phyloP scores from a whole-genome alignment of 805 yeast genomes.

The Tetrapisispora iriomotensis region DNA sequence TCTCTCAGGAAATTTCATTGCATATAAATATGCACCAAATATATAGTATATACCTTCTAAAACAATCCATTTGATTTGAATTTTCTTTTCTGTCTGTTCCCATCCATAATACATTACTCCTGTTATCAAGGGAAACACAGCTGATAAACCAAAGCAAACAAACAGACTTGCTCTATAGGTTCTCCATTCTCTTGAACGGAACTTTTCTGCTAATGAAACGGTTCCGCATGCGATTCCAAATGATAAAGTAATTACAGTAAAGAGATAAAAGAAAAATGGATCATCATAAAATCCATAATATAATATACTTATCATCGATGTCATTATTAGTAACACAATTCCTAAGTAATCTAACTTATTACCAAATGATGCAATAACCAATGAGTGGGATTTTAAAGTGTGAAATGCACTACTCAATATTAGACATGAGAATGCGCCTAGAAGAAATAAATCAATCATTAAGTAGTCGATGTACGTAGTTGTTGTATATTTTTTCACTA shows the following conservation, averaged over 20 bases:
- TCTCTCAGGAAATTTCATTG: constrained; percentile 69
- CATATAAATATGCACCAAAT: constrained; percentile 71
- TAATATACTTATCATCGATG: constrained; percentile 47
- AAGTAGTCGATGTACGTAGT: constrained; percentile 34
- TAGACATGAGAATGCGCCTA: constrained; percentile 51
- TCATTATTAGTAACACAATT: constrained; percentile 53
- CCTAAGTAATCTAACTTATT: constrained; percentile 71
- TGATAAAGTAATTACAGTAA: constrained; percentile 36
- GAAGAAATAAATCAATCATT: constrained; percentile 30
- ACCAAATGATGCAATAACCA: constrained; percentile 42
- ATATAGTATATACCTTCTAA: constrained; percentile 70
- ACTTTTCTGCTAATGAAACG: constrained; percentile 54
- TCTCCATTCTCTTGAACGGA: constrained; percentile 63
- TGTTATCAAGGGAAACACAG: constrained; percentile 54
- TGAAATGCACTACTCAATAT: constrained; percentile 59
- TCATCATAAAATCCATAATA: constrained; percentile 42
- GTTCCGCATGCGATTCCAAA: constrained; percentile 56
- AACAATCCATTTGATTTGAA: constrained; percentile 52
- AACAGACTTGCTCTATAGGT: constrained; percentile 71
- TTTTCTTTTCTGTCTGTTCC: constrained; percentile 37
- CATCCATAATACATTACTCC: constrained; percentile 45
- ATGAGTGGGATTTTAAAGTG: constrained; percentile 56
- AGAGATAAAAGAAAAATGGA: constrained; percentile 28
- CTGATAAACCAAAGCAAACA: constrained; percentile 70
- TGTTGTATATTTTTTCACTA: constrained; percentile 32